A percentile compares a stretch with the other conserved stretches of the same genome.
Conservation (phyloP, 495 filamentous ascomycete genomes). For the Penicillium fimorum region DNA sequence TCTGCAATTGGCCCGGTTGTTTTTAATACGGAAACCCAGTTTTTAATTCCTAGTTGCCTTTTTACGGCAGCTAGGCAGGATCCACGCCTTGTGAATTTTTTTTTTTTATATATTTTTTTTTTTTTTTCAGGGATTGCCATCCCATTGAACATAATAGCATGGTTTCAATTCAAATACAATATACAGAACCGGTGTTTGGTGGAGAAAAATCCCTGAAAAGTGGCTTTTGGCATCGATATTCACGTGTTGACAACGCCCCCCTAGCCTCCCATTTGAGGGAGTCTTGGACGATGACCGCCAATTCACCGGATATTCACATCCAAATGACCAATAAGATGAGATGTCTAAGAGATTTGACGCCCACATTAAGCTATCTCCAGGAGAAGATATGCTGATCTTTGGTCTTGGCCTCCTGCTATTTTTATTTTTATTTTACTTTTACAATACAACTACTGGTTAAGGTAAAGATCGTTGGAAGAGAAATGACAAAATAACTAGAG, state of each 20-base stretch:
- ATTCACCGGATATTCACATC: not conserved
- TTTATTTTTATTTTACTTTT: not conserved
- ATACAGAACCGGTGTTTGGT: not conserved
- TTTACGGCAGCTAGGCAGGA: constrained; percentile 21
- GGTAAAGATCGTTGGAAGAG: not conserved
- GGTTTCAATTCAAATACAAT: not conserved
- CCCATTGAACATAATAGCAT: constrained; percentile 6
- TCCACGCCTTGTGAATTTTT: not conserved
- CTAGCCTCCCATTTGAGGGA: constrained; percentile 8
- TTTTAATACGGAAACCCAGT: constrained; percentile 9
- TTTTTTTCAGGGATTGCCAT: not conserved
- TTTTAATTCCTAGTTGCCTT: constrained; percentile 18
- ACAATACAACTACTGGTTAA: not conserved
- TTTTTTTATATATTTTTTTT: not conserved
- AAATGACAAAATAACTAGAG: not conserved
- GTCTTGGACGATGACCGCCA: constrained; percentile 14
- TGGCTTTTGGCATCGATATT: constrained; percentile 15
- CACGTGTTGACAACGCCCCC: constrained; percentile 21
- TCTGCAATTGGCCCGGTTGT: constrained; percentile 13
- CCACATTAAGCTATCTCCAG: constrained; percentile 9
- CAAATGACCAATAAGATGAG: not conserved
- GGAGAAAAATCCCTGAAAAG: constrained; percentile 10
- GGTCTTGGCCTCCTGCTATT: not conserved
- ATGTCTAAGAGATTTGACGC: constrained; percentile 6
- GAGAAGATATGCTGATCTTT: constrained; percentile 6